These are phyloP conservation scores for Linum tenue DNA, from an alignment of 345 rosid genomes.

Conservation along the genomic window DNA sequence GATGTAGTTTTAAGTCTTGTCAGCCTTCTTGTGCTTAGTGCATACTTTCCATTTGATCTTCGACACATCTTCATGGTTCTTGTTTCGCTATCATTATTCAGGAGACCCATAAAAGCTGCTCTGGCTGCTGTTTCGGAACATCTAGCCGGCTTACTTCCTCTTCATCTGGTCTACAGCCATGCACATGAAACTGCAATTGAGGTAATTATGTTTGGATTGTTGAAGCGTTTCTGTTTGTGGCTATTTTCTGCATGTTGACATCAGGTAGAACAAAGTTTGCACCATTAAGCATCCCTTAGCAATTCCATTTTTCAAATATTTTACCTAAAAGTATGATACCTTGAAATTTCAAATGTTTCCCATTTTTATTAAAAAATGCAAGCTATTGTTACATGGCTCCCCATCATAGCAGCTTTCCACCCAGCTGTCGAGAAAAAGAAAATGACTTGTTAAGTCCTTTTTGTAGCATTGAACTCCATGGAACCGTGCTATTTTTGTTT, in stretches of 20 bases:
- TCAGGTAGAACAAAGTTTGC: neutral
- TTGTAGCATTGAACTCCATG: neutral
- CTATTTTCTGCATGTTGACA: conserved; percentile 5
- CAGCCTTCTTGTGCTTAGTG: too few relatives aligned
- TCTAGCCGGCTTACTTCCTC: conserved; percentile 94
- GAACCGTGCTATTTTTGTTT: neutral
- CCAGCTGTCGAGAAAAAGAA: too few relatives aligned
- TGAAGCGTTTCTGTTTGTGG: conserved; percentile 2
- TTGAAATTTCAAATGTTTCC: too few relatives aligned
- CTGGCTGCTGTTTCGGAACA: conserved; percentile 90
- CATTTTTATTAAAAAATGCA: too few relatives aligned
- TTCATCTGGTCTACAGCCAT: conserved; percentile 87
- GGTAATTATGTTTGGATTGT: conserved; percentile 31
- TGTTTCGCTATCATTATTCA: conserved; percentile 10
- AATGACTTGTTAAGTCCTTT: too few relatives aligned
- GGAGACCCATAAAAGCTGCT: conserved; percentile 88
- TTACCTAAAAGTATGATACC: too few relatives aligned
- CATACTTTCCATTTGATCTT: neutral
- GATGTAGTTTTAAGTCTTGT: too few relatives aligned
- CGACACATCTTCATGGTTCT: neutral
- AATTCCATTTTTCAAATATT: neutral
- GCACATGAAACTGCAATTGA: conserved; percentile 94
- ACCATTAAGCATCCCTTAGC: neutral
- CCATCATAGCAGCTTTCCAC: too few relatives aligned
- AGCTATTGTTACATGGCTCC: too few relatives aligned